Evolutionary conservation across 129 eudicot species (phyloP).

Genomic region (Arctium minus): DNA sequence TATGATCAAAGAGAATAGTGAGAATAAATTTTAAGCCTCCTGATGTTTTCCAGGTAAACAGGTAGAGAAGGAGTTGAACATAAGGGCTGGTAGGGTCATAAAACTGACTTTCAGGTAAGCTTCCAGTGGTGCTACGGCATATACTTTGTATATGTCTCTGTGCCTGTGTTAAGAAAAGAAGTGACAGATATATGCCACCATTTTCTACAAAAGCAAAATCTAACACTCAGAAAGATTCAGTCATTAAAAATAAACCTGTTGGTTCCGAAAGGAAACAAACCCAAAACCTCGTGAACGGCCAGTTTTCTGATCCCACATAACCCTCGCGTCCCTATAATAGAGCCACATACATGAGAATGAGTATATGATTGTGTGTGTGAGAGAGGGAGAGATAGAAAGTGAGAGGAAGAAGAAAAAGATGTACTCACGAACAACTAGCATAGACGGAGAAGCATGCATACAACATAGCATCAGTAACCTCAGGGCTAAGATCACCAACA

Average conservation of each 20-base stretch:
- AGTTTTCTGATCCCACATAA: constrained; percentile 98
- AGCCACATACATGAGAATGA: neutral
- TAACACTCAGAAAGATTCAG: neutral
- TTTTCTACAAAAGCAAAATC: neutral
- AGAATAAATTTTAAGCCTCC: neutral
- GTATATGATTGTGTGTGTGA: neutral
- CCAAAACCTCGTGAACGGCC: constrained; percentile 98
- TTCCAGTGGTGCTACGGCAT: neutral
- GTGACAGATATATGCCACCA: neutral
- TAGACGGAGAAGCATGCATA: constrained; percentile 87
- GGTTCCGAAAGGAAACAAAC: constrained; percentile 88
- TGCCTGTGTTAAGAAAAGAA: neutral
- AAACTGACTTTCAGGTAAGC: neutral
- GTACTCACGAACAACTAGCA: constrained; percentile 87
- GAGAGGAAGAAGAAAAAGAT: constrained; percentile 4
- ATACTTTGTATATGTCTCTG: neutral
- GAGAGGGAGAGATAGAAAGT: neutral
- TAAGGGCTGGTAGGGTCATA: neutral
- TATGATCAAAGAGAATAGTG: neutral
- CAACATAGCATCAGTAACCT: constrained; percentile 94
- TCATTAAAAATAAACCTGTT: constrained; percentile 47
- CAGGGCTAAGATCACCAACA: constrained; percentile 99
- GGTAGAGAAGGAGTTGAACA: neutral
- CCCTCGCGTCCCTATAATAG: constrained; percentile 80
- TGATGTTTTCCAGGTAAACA: neutral